A percentile compares a stretch with the other conserved stretches of the same genome.
phyloP scores from a whole-genome alignment of 768 basidiomycete genomes.

The Dacryopinax primogenitus region DNA sequence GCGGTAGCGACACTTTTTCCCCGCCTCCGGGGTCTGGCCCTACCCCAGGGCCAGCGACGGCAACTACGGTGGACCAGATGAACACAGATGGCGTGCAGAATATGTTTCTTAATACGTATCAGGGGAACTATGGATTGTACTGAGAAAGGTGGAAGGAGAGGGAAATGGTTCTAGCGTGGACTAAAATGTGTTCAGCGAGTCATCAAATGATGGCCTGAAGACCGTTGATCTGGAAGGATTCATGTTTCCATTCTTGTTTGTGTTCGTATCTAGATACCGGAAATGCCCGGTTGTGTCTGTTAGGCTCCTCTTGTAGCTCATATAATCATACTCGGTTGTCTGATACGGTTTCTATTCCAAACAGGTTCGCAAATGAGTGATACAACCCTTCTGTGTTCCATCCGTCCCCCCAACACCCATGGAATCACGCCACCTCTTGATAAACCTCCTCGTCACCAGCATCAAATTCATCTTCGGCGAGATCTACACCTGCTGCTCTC shows the following conservation, averaged over 20 bases:
- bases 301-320: neutral
- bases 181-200: too few relatives aligned
- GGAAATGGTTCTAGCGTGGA: neutral
- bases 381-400: neutral
- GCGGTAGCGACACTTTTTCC: neutral
- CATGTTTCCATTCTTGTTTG: neutral
- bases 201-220: too few relatives aligned
- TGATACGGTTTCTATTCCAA: too few relatives aligned
- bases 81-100: neutral
- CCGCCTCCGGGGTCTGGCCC: too few relatives aligned
- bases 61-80: neutral
- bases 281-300: neutral
- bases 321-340: neutral
- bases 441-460: slow-evolving; percentile 4
- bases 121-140: slow-evolving; percentile 1
- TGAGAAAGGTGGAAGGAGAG: neutral
- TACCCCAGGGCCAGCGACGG: too few relatives aligned
- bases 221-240: neutral
- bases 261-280: neutral
- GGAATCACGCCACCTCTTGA: too few relatives aligned
- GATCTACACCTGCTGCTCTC: slow-evolving; percentile 9
- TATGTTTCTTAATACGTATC: neutral
- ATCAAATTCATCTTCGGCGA: slow-evolving; percentile 11
- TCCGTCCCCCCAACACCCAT: too few relatives aligned
- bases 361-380: neutral